A percentile compares a stretch with the other conserved stretches of the same genome.
These are phyloP conservation scores for Penicillium sp. DNA, from an alignment of 2,329 filamentous ascomycete species.

Conservation along the genomic window DNA sequence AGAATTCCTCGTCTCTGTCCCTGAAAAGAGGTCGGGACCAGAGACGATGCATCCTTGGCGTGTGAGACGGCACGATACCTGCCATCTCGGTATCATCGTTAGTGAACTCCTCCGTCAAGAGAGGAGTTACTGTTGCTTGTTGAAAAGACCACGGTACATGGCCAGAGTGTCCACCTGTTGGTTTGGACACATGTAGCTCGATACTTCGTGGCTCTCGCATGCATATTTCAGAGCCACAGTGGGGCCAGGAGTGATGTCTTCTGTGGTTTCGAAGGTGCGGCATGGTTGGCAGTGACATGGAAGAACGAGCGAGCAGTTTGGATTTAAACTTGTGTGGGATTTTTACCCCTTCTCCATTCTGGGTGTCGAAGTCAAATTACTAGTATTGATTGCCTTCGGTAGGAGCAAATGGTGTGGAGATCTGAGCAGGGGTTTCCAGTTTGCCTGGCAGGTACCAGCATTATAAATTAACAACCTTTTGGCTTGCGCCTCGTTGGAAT, in stretches of 20 bases:
- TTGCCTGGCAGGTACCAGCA: slow-evolving; percentile 7
- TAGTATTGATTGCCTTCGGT: not conserved
- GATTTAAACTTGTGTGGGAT: not conserved
- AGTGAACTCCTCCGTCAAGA: slow-evolving; percentile 27
- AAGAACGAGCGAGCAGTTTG: not conserved
- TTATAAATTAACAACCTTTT: slow-evolving; percentile 18
- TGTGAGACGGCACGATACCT: slow-evolving; percentile 34
- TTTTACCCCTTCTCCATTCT: slow-evolving; percentile 9
- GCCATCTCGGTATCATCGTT: slow-evolving; percentile 38
- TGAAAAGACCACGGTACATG: slow-evolving; percentile 20
- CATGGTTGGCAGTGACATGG: slow-evolving; percentile 22
- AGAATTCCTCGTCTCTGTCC: not conserved
- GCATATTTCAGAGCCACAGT: slow-evolving; percentile 31
- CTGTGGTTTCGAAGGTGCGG: slow-evolving; percentile 33
- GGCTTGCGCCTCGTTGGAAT: not conserved
- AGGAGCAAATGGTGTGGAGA: not conserved
- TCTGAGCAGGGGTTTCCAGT: not conserved
- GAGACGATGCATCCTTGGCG: slow-evolving; percentile 24
- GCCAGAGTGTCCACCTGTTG: not conserved
- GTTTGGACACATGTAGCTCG: slow-evolving; percentile 23
- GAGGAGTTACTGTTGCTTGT: slow-evolving; percentile 8
- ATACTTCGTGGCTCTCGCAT: slow-evolving; percentile 26
- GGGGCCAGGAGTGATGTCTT: slow-evolving; percentile 44
- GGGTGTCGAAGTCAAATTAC: not conserved
- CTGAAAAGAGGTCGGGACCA: slow-evolving; percentile 25